These are phyloP conservation scores for Nigrospora osmanthi DNA, from an alignment of 2,329 filamentous ascomycete species.

Conservation along the genomic window DNA sequence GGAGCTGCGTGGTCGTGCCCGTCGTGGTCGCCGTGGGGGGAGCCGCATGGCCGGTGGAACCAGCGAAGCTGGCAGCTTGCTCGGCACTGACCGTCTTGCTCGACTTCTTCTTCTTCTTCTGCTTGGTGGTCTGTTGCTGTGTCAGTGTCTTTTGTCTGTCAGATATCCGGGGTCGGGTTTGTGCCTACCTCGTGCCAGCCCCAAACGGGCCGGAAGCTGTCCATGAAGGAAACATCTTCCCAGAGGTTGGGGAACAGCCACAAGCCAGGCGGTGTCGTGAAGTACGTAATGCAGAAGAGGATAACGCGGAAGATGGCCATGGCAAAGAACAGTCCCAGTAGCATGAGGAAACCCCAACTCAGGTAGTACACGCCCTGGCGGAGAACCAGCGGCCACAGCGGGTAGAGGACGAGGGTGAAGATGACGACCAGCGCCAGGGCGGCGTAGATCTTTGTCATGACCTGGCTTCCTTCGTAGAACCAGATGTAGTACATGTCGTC, in stretches of 20 bases:
- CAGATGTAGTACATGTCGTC: slow-evolving; percentile 94
- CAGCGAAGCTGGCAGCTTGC: slow-evolving; percentile 35
- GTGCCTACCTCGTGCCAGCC: slow-evolving; percentile 87
- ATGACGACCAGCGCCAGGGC: slow-evolving; percentile 74
- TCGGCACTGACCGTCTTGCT: slow-evolving; percentile 25
- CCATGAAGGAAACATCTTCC: slow-evolving; percentile 97
- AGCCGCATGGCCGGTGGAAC: slow-evolving; percentile 42
- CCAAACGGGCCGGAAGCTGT: slow-evolving; percentile 93
- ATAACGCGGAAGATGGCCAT: slow-evolving; percentile 98
- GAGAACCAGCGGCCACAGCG: slow-evolving; percentile 87
- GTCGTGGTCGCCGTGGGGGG: slow-evolving; percentile 49
- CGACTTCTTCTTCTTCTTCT: slow-evolving; percentile 53
- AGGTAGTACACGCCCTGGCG: slow-evolving; percentile 95
- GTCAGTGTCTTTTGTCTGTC: slow-evolving; percentile 3
- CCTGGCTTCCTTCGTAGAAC: slow-evolving; percentile 90
- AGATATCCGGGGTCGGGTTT: slow-evolving; percentile 13
- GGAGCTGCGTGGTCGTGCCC: slow-evolving; percentile 46
- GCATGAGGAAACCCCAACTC: slow-evolving; percentile 83
- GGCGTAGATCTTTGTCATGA: slow-evolving; percentile 90
- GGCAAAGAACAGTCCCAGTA: slow-evolving; percentile 88
- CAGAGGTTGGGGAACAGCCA: slow-evolving; percentile 98
- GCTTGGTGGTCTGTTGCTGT: slow-evolving; percentile 20
- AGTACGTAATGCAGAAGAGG: slow-evolving; percentile 88
- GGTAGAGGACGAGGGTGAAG: slow-evolving; percentile 88
- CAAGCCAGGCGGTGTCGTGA: slow-evolving; percentile 75